Evolutionary conservation across 257 asterid species (phyloP).

Genomic region (Solanum ahanhuiri): DNA sequence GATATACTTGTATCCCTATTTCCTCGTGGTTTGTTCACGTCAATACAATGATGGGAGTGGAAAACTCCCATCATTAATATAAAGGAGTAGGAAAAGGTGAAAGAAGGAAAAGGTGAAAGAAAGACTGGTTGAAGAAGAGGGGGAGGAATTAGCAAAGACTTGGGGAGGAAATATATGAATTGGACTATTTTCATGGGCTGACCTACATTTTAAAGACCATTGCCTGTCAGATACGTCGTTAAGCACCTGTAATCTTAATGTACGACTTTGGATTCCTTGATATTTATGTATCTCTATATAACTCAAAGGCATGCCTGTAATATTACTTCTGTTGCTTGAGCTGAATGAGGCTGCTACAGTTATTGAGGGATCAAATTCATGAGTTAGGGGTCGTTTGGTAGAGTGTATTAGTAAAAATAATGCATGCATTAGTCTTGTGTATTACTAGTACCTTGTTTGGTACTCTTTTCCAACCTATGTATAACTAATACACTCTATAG

Average conservation of each 20-base stretch:
- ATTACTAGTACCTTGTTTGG: neutral
- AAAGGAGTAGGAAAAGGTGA: neutral
- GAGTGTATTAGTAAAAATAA: neutral
- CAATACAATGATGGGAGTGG: neutral
- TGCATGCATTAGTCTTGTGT: neutral
- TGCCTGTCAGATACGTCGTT: neutral
- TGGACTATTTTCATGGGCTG: neutral
- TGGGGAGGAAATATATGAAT: neutral
- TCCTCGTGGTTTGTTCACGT: neutral
- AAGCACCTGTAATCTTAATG: neutral
- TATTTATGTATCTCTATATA: neutral
- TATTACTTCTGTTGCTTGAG: neutral
- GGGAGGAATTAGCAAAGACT: neutral
- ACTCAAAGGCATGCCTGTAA: neutral
- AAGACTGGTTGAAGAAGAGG: neutral
- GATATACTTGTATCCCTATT: neutral
- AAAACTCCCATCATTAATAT: neutral
- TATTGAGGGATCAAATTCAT: neutral
- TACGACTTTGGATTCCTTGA: neutral
- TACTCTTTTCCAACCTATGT: neutral
- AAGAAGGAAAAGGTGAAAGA: neutral
- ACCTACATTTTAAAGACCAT: neutral
- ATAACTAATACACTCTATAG: neutral
- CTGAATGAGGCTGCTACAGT: neutral
- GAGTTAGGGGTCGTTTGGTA: neutral